Conservation (phyloP, 75 land plant genomes). For the Sequoia sempervirens region DNA sequence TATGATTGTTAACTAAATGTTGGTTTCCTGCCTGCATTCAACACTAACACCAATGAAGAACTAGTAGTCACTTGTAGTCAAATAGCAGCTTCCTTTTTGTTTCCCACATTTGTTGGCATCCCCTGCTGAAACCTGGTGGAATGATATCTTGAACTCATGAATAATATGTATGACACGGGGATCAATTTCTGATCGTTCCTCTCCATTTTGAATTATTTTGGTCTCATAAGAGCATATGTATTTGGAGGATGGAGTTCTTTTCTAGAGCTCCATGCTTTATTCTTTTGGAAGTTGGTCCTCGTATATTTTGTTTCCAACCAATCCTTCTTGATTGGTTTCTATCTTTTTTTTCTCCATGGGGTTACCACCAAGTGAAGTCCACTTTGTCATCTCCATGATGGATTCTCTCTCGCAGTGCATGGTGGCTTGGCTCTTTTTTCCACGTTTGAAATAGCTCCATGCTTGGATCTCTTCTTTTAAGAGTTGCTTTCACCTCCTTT, state of each 20-base stretch:
- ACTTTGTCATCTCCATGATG: neutral
- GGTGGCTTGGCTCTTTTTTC: neutral
- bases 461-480: neutral
- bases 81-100: neutral
- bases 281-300: neutral
- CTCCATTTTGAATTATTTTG: neutral
- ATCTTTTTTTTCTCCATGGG: neutral
- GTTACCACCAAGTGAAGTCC: neutral
- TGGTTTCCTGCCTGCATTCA: neutral
- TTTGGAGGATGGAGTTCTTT: neutral
- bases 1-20: neutral
- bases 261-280: too few species aligned
- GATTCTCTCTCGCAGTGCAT: neutral
- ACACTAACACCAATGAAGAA: too few species aligned
- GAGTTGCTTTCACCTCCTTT: neutral
- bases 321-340: neutral
- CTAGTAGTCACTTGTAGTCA: neutral
- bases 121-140: neutral
- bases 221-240: neutral
- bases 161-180: neutral
- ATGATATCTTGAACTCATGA: neutral
- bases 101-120: neutral
- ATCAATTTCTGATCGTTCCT: neutral
- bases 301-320: neutral
- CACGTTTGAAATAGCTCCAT: too few species aligned